Conservation (phyloP, 371 early-diverging fungal genomes). For the Mortierella sp. region DNA sequence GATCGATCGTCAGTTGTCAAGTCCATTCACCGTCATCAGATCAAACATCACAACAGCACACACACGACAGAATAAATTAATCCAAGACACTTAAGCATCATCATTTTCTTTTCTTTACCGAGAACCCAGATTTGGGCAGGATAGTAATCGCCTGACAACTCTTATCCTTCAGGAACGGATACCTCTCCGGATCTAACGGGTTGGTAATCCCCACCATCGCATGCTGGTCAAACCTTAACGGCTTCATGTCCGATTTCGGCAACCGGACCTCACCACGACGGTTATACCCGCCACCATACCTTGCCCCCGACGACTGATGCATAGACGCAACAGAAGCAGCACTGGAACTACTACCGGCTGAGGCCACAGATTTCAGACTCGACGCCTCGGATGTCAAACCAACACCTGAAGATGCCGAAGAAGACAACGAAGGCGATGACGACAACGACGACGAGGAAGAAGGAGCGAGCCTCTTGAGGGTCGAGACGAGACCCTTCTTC, state of each 20-base stretch:
- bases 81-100: background rate
- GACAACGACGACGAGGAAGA: background rate
- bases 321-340: background rate
- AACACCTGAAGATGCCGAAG: background rate
- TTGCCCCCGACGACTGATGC: background rate
- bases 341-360: no score
- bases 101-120: background rate
- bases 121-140: slow-evolving; percentile 23
- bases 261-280: background rate
- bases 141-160: slow-evolving; percentile 19
- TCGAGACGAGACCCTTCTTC: background rate
- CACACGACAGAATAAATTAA: background rate
- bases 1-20: background rate
- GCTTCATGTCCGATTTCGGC: slow-evolving; percentile 28
- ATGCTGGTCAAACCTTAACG: slow-evolving; percentile 43
- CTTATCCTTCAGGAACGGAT: slow-evolving; percentile 33
- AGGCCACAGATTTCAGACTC: no score
- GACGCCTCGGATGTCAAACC: no score
- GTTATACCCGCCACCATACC: background rate
- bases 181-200: slow-evolving; percentile 27
- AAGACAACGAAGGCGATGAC: background rate
- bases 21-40: background rate
- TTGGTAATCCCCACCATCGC: slow-evolving; percentile 34
- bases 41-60: background rate
- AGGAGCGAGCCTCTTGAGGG: background rate